A percentile compares a stretch with the other conserved stretches of the same genome.
phyloP scores from a whole-genome alignment of 2,329 filamentous ascomycete genomes.

The Parastagonospora avenae region DNA sequence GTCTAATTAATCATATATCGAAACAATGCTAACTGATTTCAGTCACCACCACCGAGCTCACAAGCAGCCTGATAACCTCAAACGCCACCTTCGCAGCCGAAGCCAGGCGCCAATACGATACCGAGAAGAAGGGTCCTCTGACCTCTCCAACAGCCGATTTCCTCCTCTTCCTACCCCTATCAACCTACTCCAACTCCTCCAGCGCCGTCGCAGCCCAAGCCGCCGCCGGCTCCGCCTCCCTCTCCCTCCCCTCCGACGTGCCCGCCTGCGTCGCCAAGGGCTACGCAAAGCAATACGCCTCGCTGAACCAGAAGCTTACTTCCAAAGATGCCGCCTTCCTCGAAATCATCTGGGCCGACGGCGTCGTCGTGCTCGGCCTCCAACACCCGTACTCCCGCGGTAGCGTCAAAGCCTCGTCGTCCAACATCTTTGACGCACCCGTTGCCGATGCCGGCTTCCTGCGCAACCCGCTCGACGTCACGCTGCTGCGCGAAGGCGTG shows the following conservation, averaged over 20 bases:
- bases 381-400: slow-evolving; percentile 38
- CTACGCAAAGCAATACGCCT: slow-evolving; percentile 19
- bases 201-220: slow-evolving; percentile 19
- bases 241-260: slow-evolving; percentile 18
- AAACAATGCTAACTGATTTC: slow-evolving; percentile 7
- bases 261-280: slow-evolving; percentile 23
- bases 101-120: slow-evolving; percentile 20
- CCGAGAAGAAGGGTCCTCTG: slow-evolving; percentile 14
- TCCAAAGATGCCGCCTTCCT: slow-evolving; percentile 21
- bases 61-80: slow-evolving; percentile 6
- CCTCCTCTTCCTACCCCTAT: slow-evolving; percentile 26
- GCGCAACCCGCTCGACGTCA: slow-evolving; percentile 38
- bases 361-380: slow-evolving; percentile 8
- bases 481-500: slow-evolving; percentile 28
- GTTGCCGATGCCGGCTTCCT: slow-evolving; percentile 37
- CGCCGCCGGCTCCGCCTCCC: slow-evolving; percentile 14
- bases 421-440: slow-evolving; percentile 28
- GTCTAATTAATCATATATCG: neutral
- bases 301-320: slow-evolving; percentile 22
- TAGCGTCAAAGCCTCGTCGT: slow-evolving; percentile 38
- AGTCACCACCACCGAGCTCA: slow-evolving; percentile 19
- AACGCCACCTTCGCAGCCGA: slow-evolving; percentile 28
- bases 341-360: slow-evolving; percentile 27
- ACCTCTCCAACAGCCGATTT: slow-evolving; percentile 27
- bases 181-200: slow-evolving; percentile 22